phyloP scores from a whole-genome alignment of 768 basidiomycete genomes.

The Ephemerocybe angulata region DNA sequence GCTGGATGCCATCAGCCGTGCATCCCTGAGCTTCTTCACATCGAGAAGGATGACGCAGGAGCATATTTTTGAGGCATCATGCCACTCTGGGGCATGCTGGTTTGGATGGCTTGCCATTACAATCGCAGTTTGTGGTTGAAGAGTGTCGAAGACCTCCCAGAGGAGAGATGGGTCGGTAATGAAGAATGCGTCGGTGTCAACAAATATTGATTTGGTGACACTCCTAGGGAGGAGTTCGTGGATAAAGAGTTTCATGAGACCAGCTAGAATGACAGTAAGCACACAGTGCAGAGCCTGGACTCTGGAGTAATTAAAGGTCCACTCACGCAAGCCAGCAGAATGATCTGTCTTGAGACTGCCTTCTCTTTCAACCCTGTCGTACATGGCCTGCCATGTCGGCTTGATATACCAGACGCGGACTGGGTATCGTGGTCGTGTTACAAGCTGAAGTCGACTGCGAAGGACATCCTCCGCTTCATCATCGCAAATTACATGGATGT shows the following conservation, averaged over 20 bases:
- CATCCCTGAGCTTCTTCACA: conserved; percentile 38
- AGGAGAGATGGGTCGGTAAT: conserved; percentile 44
- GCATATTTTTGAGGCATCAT: conserved; percentile 45
- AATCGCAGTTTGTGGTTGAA: conserved; percentile 34
- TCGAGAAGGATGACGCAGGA: conserved; percentile 53
- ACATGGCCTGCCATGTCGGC: conserved; percentile 38
- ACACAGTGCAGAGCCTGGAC: background rate
- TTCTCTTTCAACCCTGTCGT: conserved; percentile 42
- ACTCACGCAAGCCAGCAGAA: conserved; percentile 46
- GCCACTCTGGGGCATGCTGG: conserved; percentile 36
- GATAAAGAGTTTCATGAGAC: conserved; percentile 51
- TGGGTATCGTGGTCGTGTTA: conserved; percentile 34
- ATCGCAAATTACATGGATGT: conserved; percentile 45
- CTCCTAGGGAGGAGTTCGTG: conserved; percentile 43
- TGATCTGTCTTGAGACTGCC: conserved; percentile 44
- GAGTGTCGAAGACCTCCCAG: conserved; percentile 38
- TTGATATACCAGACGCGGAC: conserved; percentile 41
- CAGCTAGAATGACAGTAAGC: conserved; percentile 27
- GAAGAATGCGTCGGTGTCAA: conserved; percentile 52
- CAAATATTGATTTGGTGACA: conserved; percentile 43
- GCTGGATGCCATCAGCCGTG: conserved; percentile 46
- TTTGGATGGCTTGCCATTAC: conserved; percentile 45
- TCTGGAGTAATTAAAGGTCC: background rate
- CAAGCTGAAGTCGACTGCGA: conserved; percentile 34
- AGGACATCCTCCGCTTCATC: conserved; percentile 37